Conservation (phyloP, 2,329 filamentous ascomycete species). For the Epichloe uncinata region DNA sequence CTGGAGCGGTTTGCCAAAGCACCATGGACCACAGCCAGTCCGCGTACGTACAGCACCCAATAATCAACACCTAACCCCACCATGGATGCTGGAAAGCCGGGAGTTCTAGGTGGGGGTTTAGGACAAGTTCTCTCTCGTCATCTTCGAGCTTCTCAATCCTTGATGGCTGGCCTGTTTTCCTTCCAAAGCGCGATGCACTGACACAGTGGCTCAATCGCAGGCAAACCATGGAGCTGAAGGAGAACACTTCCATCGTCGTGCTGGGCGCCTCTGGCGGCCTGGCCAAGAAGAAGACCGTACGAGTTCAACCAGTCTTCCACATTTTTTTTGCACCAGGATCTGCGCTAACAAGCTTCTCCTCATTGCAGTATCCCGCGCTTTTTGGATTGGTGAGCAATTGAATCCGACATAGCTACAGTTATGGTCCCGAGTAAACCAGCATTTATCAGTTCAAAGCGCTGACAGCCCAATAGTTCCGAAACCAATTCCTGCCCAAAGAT, state of each 20-base stretch:
- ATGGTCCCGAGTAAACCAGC: neutral
- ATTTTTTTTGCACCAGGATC: neutral
- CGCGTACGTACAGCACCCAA: conserved; percentile 6
- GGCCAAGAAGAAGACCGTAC: conserved; percentile 98
- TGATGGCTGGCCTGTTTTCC: neutral
- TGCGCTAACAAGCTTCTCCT: conserved; percentile 12
- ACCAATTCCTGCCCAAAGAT: conserved; percentile 96
- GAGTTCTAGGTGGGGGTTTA: conserved; percentile 3
- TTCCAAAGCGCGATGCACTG: conserved; percentile 1
- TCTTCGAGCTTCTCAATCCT: conserved; percentile 1
- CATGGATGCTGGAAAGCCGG: conserved; percentile 5
- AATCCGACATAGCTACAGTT: neutral
- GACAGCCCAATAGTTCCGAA: conserved; percentile 63
- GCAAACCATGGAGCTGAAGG: conserved; percentile 89
- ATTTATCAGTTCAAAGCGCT: neutral
- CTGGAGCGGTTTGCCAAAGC: conserved; percentile 7
- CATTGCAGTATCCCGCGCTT: conserved; percentile 72
- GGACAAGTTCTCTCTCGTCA: neutral
- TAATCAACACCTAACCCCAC: conserved; percentile 2
- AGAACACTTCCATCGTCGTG: conserved; percentile 94
- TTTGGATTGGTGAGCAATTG: conserved; percentile 73
- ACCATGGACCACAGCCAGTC: conserved; percentile 9
- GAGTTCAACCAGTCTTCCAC: conserved; percentile 14
- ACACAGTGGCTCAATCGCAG: conserved; percentile 6
- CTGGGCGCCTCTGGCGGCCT: conserved; percentile 94